phyloP scores from a whole-genome alignment of 2,329 filamentous ascomycete species.

The Talaromyces marneffei region DNA sequence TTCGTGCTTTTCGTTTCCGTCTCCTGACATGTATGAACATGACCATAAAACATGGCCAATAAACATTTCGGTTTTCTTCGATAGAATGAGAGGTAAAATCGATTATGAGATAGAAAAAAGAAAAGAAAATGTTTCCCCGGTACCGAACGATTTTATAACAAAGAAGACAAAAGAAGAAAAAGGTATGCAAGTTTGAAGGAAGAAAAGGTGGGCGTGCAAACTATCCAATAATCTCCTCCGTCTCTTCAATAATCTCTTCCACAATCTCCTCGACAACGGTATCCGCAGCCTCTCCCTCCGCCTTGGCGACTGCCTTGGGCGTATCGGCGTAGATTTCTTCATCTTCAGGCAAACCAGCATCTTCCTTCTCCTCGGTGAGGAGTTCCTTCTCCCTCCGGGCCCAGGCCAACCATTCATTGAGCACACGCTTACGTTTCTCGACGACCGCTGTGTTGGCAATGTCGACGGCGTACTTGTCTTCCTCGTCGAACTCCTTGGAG shows the following conservation, averaged over 20 bases:
- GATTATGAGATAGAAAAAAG: slow-evolving; percentile 3
- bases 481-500: slow-evolving; percentile 88
- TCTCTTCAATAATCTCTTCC: slow-evolving; percentile 75
- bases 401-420: slow-evolving; percentile 88
- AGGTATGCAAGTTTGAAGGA: slow-evolving; percentile 15
- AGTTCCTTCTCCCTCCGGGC: slow-evolving; percentile 67
- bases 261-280: slow-evolving; percentile 82
- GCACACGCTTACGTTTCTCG: slow-evolving; percentile 71
- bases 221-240: slow-evolving; percentile 65
- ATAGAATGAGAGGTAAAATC: background rate
- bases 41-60: no score
- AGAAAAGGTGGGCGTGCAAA: slow-evolving; percentile 19
- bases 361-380: slow-evolving; percentile 64
- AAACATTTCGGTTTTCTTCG: background rate
- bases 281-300: slow-evolving; percentile 63
- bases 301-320: slow-evolving; percentile 46
- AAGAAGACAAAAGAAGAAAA: slow-evolving; percentile 12
- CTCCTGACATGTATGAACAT: background rate
- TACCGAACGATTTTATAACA: slow-evolving; percentile 9
- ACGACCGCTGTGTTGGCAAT: slow-evolving; percentile 92
- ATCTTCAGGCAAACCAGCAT: slow-evolving; percentile 56
- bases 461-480: slow-evolving; percentile 87
- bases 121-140: slow-evolving; percentile 8
- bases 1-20: no score
- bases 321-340: slow-evolving; percentile 57